Evolutionary conservation across 257 asterid species (phyloP), one percentile per base, ranked within the genome.

Genomic region (Salvia hispanica): DNA sequence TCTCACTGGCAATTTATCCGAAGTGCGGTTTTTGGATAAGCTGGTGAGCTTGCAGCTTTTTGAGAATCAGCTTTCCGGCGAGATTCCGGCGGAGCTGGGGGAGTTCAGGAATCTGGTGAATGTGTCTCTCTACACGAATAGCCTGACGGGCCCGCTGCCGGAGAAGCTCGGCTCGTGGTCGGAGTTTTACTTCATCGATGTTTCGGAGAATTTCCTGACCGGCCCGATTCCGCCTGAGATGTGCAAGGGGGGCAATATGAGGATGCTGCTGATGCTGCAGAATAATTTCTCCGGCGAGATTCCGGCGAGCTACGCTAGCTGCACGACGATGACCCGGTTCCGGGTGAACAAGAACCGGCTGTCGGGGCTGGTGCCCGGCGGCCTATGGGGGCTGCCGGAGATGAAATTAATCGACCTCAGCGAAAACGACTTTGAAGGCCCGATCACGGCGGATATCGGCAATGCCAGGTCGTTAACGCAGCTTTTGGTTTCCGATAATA

Each of bases 151-250:
- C 39, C 63, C 40, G 40, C 79, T 90, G 31, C 98, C 98, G 3
- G 74, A 33, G 71, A 79, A 75, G 55, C 82, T 92, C n/a, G 98
- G 98, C 7, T 92, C 98, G 6, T 87, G 80, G 91, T 77, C 93
- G 4, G 76, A 82, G 1, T 87, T 92, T 39, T 2, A 76, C 8
- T 87, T 71, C 79, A 83, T 92, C 40, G 98, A 92, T 37, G 88
- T 85, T 6, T 89, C 98, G 0, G 92, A 86, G 66, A 92, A 92
- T 73, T 64, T 51, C 37, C 72, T 92, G 9, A 77, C 91, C 0
- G 98, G 98, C 42, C 72, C 80, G 5, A 89, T 92, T 56, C 98
- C 98, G 9, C 98, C 97, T 5, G 86, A 80, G n/a, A 92, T 92
- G 98, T 92, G 98, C 78, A 86, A 78, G 48, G 67, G 46, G 54